A percentile compares a stretch with the other conserved stretches of the same genome.
Evolutionary conservation across 2,329 filamentous ascomycete species (phyloP).

Genomic region (Atkinsonella hypoxylon): DNA sequence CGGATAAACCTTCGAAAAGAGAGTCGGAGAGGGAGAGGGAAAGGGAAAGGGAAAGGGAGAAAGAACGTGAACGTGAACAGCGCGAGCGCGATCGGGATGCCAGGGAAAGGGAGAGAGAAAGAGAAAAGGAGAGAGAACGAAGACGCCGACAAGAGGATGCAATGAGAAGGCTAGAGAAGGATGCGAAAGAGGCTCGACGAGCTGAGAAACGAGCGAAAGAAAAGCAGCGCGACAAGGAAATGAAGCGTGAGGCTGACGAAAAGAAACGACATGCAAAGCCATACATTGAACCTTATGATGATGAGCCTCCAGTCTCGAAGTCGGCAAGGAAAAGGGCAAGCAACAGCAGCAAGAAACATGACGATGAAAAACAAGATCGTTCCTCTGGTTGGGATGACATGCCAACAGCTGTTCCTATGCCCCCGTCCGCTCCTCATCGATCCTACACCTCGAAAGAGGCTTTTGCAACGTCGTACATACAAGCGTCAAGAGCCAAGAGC

Average conservation of each 20-base stretch:
- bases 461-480: slow-evolving; percentile 19
- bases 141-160: slow-evolving; percentile 14
- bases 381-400: slow-evolving; percentile 22
- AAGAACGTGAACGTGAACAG: slow-evolving; percentile 11
- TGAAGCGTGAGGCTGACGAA: slow-evolving; percentile 24
- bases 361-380: slow-evolving; percentile 25
- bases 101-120: background rate
- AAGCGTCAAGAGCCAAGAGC: slow-evolving; percentile 18
- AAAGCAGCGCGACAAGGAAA: slow-evolving; percentile 26
- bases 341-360: slow-evolving; percentile 25
- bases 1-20: slow-evolving; percentile 31
- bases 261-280: slow-evolving; percentile 23
- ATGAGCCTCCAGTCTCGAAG: slow-evolving; percentile 16
- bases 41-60: slow-evolving; percentile 12
- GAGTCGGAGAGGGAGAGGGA: slow-evolving; percentile 29
- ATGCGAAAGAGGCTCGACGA: slow-evolving; percentile 21
- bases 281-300: slow-evolving; percentile 24
- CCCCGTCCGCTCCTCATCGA: slow-evolving; percentile 14
- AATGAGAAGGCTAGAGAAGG: slow-evolving; percentile 19
- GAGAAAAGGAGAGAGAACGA: slow-evolving; percentile 10
- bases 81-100: slow-evolving; percentile 9
- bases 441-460: slow-evolving; percentile 12
- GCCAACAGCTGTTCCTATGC: slow-evolving; percentile 11
- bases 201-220: slow-evolving; percentile 23
- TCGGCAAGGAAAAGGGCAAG: slow-evolving; percentile 27